These are phyloP conservation scores for Aspergillus affinis DNA, from an alignment of 495 filamentous ascomycete genomes.

Conservation along the genomic window DNA sequence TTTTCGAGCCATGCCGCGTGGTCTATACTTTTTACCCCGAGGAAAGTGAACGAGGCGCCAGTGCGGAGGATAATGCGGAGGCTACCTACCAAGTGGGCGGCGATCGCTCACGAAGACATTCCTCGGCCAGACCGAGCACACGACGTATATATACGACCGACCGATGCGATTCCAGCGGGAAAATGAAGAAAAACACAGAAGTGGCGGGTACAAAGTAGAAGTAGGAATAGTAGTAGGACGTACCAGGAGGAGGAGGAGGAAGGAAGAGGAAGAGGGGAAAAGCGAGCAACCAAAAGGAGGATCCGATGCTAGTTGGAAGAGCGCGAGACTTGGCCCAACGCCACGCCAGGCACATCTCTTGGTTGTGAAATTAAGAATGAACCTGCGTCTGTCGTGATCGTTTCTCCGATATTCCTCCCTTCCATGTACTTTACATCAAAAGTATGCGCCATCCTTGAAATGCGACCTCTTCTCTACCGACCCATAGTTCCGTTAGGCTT, in stretches of 20 bases:
- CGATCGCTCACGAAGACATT: slow-evolving; percentile 24
- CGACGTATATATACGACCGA: background rate
- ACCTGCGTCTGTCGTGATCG: too few relatives aligned
- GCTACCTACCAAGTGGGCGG: slow-evolving; percentile 27
- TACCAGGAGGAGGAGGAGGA: slow-evolving; percentile 2
- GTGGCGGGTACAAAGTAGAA: background rate
- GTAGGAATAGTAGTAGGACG: background rate
- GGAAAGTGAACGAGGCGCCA: slow-evolving; percentile 17
- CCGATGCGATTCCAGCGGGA: background rate
- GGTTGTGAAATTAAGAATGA: background rate
- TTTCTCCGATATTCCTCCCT: too few relatives aligned
- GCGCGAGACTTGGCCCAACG: slow-evolving; percentile 1
- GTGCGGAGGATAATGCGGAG: slow-evolving; percentile 40
- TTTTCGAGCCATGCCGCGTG: slow-evolving; percentile 49
- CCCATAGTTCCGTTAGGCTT: too few relatives aligned
- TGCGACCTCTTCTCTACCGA: too few relatives aligned
- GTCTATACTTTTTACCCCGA: slow-evolving; percentile 17
- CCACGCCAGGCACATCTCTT: background rate
- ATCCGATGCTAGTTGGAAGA: background rate
- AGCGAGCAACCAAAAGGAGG: background rate
- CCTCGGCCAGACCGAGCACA: slow-evolving; percentile 2
- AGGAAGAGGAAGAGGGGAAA: slow-evolving; percentile 9
- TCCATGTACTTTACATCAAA: too few relatives aligned
- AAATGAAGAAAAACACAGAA: background rate
- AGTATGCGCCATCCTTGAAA: too few relatives aligned